A percentile compares a stretch with the other conserved stretches of the same genome.
phyloP scores from a whole-genome alignment of 2,329 filamentous ascomycete genomes.

The Achaetomium macrosporum region DNA sequence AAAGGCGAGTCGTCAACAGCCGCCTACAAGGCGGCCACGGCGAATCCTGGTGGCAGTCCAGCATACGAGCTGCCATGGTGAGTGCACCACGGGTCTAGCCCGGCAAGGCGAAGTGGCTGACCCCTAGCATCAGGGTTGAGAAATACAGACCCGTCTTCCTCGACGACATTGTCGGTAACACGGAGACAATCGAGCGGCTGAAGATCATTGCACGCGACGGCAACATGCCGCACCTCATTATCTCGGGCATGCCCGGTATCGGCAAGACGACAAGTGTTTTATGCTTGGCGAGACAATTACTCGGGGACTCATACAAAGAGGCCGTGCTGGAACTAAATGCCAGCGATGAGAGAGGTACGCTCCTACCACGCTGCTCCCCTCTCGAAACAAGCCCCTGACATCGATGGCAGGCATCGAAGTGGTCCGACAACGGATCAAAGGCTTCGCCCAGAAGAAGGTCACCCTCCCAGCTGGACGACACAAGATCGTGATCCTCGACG shows the following conservation, averaged over 20 bases:
- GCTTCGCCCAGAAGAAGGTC: conserved; percentile 98
- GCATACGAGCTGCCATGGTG: conserved; percentile 79
- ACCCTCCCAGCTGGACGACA: conserved; percentile 85
- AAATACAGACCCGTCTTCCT: conserved; percentile 95
- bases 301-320: conserved; percentile 94
- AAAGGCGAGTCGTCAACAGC: conserved; percentile 57
- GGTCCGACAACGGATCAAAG: conserved; percentile 94
- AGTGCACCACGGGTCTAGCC: conserved; percentile 4
- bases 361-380: neutral
- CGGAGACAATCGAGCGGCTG: conserved; percentile 91
- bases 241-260: conserved; percentile 98
- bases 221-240: conserved; percentile 99
- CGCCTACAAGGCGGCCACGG: conserved; percentile 49
- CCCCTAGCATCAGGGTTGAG: conserved; percentile 66
- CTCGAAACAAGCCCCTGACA: neutral
- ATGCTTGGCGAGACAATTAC: conserved; percentile 83
- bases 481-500: conserved; percentile 95
- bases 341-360: conserved; percentile 77
- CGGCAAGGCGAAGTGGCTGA: neutral
- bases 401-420: conserved; percentile 73
- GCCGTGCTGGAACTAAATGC: conserved; percentile 95
- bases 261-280: conserved; percentile 96
- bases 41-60: conserved; percentile 43
- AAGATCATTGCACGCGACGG: conserved; percentile 98
- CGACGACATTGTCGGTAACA: conserved; percentile 96